Percentiles rank a stretch among this genome's conserved stretches.
These are phyloP conservation scores for Mycena leptocephala DNA, from an alignment of 768 basidiomycete species.

Conservation along the genomic window DNA sequence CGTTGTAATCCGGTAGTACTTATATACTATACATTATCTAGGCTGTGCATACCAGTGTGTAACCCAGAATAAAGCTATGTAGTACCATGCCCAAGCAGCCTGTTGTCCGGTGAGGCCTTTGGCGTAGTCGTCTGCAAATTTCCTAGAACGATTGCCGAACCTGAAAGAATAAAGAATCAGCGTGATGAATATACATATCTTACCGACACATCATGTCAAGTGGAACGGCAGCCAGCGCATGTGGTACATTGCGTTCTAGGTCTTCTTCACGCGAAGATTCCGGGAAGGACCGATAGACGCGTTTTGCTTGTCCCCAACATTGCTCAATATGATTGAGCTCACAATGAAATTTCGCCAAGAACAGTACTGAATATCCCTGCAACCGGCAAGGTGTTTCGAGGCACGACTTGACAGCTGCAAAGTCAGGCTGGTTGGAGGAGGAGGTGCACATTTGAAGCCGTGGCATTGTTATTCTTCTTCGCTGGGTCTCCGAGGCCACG, in stretches of 20 bases:
- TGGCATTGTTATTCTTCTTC: neutral
- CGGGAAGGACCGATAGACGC: neutral
- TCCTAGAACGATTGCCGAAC: neutral
- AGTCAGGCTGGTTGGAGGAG: neutral
- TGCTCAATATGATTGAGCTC: neutral
- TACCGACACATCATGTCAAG: neutral
- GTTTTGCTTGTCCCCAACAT: neutral
- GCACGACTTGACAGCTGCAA: no score
- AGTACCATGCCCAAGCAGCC: slow-evolving; percentile 42
- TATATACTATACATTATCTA: no score
- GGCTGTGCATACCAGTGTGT: no score
- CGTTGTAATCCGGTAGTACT: no score
- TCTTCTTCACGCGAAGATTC: neutral
- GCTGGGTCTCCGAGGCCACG: neutral
- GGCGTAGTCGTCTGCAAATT: slow-evolving; percentile 46
- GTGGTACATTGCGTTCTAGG: neutral
- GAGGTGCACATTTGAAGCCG: neutral
- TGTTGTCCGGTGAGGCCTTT: slow-evolving; percentile 39
- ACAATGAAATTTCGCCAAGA: neutral
- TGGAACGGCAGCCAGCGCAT: neutral
- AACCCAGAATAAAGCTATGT: no score
- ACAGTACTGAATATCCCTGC: neutral
- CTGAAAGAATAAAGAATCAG: neutral
- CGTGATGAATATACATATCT: neutral
- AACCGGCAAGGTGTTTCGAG: no score